Evolutionary conservation across 2,329 filamentous ascomycete species (phyloP), one percentile per base, ranked within the genome.

Genomic region (Alternaria viburni): DNA sequence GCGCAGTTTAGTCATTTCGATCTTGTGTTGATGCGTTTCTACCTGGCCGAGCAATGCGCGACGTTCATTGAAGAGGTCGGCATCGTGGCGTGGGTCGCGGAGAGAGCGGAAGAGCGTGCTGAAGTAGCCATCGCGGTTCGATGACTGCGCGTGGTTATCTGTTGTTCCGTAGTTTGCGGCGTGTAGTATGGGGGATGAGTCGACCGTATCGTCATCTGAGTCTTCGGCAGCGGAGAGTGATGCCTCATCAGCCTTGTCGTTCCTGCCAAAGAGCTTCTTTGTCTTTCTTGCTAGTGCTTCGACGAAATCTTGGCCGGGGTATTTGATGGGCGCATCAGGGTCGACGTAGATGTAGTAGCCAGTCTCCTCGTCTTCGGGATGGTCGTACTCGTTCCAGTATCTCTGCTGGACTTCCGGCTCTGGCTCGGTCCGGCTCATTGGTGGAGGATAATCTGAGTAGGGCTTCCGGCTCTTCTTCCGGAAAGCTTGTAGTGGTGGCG

Each of bases 301-400:
- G 25, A 93, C 79, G 41, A 87, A 86, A 25, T 86, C 84, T 36
- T 92, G 80, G 13, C 91, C 90, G 0, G 90, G 88, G 58, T 92
- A 91, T 32, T 81, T 81, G 17, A 80, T 74, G 10, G 85, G 83
- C 1, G 87, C 87, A 69, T 92, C 86, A 0, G 92, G 91, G 74
- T 94, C 86, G 62, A 95, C 83, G 72, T 92, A 93, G 69, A 96
- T 89, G 77, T 93, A 96, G 28, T 86, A 86, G 36, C 87, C 86
- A 19, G 88, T 85, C 13, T 85, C 81, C 3, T 86, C 88, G 11
- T 81, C 81, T 75, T 92, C 93, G 9, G 91, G 91, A 75, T 94
- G 82, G 69, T 96, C 93, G 77, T 95, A 96, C 77, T 96, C 93
- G 78, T 92, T 95, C 92, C 93, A 96, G 75, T 95, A 96, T 54